phyloP scores from a whole-genome alignment of 1,284 basidiomycete species.

The Ustilago xerochloae region DNA sequence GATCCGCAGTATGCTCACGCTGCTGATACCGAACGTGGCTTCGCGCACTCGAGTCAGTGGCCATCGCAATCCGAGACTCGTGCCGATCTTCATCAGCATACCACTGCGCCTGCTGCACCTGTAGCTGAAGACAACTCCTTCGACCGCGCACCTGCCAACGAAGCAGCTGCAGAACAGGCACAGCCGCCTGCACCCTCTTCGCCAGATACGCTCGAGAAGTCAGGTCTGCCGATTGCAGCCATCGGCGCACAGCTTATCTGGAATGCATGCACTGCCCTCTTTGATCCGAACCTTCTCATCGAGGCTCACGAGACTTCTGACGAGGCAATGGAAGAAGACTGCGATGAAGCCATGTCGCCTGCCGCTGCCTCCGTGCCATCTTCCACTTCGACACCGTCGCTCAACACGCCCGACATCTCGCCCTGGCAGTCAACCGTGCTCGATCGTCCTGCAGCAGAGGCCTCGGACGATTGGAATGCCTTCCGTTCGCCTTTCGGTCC shows the following conservation, averaged over 20 bases:
- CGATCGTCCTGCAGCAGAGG: slow-evolving; percentile 9
- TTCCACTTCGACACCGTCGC: slow-evolving; percentile 38
- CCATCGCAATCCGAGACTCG: slow-evolving; percentile 20
- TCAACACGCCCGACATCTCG: slow-evolving; percentile 44
- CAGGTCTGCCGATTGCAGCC: slow-evolving; percentile 56
- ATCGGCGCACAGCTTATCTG: slow-evolving; percentile 66
- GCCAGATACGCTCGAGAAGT: slow-evolving; percentile 58
- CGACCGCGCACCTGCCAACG: not conserved
- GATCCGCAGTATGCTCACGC: not conserved
- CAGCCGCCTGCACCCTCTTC: slow-evolving; percentile 54
- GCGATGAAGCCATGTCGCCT: slow-evolving; percentile 34
- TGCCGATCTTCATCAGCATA: slow-evolving; percentile 7
- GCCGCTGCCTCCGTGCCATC: slow-evolving; percentile 38
- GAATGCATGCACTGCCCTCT: slow-evolving; percentile 55
- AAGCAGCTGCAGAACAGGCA: slow-evolving; percentile 13
- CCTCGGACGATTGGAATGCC: slow-evolving; percentile 42
- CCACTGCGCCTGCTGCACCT: not conserved
- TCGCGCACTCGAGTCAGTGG: too few species aligned
- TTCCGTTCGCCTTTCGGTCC: slow-evolving; percentile 52
- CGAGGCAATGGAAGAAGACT: slow-evolving; percentile 36
- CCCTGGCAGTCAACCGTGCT: slow-evolving; percentile 41
- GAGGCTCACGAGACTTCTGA: slow-evolving; percentile 35
- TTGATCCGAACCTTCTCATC: slow-evolving; percentile 40
- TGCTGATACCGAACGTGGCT: too few species aligned
- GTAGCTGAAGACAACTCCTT: slow-evolving; percentile 2